phyloP scores from a whole-genome alignment of 768 basidiomycete species.

The Lactarius pseudohatsudake region DNA sequence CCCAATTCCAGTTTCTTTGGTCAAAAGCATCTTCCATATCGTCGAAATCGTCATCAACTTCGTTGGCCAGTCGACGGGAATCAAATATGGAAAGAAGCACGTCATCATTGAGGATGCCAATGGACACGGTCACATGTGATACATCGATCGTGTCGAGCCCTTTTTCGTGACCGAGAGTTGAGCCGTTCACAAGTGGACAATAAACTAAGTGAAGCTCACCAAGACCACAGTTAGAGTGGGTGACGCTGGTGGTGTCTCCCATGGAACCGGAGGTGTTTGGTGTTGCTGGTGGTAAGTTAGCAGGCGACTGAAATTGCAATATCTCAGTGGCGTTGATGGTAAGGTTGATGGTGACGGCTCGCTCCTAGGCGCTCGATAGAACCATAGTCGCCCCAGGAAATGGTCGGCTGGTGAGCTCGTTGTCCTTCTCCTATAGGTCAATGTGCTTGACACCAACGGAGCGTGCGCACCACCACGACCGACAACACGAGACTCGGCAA shows the following conservation, averaged over 20 bases:
- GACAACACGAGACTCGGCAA: too few relatives aligned
- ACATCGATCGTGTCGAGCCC: not conserved
- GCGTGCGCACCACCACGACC: not conserved
- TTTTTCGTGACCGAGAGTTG: not conserved
- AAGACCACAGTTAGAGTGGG: not conserved
- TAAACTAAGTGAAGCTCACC: not conserved
- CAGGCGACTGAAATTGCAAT: not conserved
- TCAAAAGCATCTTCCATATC: not conserved
- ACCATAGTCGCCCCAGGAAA: not conserved
- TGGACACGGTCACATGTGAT: not conserved
- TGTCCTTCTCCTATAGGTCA: not conserved
- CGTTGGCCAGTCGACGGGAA: not conserved
- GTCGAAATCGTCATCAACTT: not conserved
- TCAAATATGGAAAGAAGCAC: not conserved
- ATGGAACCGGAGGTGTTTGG: not conserved
- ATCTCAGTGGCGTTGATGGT: not conserved
- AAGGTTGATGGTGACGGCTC: not conserved
- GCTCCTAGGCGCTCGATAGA: too few relatives aligned
- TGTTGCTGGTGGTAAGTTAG: not conserved
- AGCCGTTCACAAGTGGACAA: not conserved
- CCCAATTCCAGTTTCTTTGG: not conserved
- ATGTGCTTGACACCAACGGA: too few relatives aligned
- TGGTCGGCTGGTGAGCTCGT: not conserved
- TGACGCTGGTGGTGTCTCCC: not conserved
- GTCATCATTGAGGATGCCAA: not conserved